Conservation (phyloP, 1,284 basidiomycete species). For the Somion occarium region DNA sequence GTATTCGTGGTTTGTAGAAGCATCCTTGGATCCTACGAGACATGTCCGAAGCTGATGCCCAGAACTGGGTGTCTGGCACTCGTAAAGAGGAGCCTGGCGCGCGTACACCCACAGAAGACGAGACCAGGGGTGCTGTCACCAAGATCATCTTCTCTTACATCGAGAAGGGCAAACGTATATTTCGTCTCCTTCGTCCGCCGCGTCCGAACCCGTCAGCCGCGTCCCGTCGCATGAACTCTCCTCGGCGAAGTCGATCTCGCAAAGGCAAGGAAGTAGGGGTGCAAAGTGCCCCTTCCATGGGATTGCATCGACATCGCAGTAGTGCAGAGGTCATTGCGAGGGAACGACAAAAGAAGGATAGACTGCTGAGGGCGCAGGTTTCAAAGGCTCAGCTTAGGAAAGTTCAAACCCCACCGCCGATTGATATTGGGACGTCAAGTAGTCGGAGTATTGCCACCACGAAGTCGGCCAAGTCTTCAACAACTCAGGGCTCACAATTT, state of each 20-base stretch:
- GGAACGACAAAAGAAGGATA: too few relatives aligned
- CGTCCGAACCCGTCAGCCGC: neutral
- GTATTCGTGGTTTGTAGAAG: slow-evolving; percentile 33
- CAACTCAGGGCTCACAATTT: too few relatives aligned
- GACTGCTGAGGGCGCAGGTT: too few relatives aligned
- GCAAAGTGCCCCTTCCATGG: slow-evolving; percentile 23
- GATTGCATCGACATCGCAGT: slow-evolving; percentile 16
- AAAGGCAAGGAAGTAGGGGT: slow-evolving; percentile 27
- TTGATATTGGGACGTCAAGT: too few relatives aligned
- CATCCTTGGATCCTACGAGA: slow-evolving; percentile 79
- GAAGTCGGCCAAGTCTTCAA: too few relatives aligned
- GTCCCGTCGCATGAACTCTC: too few relatives aligned
- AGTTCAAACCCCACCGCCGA: too few relatives aligned
- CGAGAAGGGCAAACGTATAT: slow-evolving; percentile 9
- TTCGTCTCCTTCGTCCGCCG: neutral
- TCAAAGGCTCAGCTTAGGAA: too few relatives aligned
- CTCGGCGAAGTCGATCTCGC: neutral
- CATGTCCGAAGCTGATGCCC: slow-evolving; percentile 54
- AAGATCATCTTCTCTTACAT: neutral
- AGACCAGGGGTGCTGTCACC: slow-evolving; percentile 76
- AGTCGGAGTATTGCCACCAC: too few relatives aligned
- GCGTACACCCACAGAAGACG: slow-evolving; percentile 63
- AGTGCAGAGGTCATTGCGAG: slow-evolving; percentile 13
- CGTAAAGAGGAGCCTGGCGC: slow-evolving; percentile 38
- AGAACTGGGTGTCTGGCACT: slow-evolving; percentile 75